Conservation (phyloP, 2,329 filamentous ascomycete genomes). For the Cladophialophora carrionii region DNA sequence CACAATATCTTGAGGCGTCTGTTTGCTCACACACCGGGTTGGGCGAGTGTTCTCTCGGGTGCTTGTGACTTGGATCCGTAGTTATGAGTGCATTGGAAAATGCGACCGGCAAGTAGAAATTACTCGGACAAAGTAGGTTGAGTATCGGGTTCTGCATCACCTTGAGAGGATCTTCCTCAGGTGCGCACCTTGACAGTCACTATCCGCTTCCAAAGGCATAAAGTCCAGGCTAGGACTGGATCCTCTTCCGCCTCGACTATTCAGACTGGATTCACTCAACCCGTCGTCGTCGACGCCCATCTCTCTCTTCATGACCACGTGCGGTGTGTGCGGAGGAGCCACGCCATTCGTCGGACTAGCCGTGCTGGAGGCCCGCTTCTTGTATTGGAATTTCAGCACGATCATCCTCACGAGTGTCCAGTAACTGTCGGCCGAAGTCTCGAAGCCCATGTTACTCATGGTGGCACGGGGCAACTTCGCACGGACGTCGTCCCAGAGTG, state of each 20-base stretch:
- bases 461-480: slow-evolving; percentile 40
- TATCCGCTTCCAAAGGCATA: slow-evolving; percentile 33
- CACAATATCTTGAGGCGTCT: not conserved
- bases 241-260: slow-evolving; percentile 3
- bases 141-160: not conserved
- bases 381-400: slow-evolving; percentile 28
- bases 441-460: slow-evolving; percentile 49
- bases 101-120: not conserved
- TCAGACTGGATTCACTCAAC: slow-evolving; percentile 8
- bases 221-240: slow-evolving; percentile 24
- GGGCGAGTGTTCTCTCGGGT: not conserved
- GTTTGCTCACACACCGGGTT: not conserved
- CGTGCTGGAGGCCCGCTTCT: slow-evolving; percentile 11
- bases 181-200: slow-evolving; percentile 34
- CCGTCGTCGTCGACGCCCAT: slow-evolving; percentile 8
- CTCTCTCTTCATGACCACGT: not conserved
- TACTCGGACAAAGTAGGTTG: not conserved
- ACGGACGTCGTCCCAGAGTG: slow-evolving; percentile 45
- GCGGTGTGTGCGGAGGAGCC: not conserved
- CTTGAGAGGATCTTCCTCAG: slow-evolving; percentile 30
- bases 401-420: slow-evolving; percentile 34
- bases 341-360: slow-evolving; percentile 11
- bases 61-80: not conserved
- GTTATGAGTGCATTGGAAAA: not conserved
- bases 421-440: slow-evolving; percentile 35